Percentiles rank a stretch among this genome's conserved stretches.
Evolutionary conservation across 306 rosid genomes (phyloP).

Genomic region (Cucurbita moschata): DNA sequence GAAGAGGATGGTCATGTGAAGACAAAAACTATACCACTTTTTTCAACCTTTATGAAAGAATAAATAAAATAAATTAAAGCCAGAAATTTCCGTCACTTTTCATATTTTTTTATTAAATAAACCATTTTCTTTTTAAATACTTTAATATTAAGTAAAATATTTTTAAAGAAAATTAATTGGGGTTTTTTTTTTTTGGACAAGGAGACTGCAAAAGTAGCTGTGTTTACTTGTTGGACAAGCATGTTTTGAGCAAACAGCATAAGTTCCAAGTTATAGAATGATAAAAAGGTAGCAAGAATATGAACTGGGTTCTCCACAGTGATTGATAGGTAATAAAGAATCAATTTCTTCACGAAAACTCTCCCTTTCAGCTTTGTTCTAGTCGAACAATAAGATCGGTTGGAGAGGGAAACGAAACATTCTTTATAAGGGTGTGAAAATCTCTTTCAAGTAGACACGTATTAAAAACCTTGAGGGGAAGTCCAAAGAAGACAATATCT

Average conservation of each 20-base stretch:
- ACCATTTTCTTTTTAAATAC: not conserved
- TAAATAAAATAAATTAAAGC: too few species aligned
- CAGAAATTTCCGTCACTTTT: slow-evolving; percentile 5
- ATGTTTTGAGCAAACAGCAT: slow-evolving; percentile 1
- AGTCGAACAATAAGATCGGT: not conserved
- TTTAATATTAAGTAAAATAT: not conserved
- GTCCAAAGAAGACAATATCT: too few species aligned
- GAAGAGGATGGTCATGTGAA: not conserved
- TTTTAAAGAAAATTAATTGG: too few species aligned
- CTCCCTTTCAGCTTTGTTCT: not conserved
- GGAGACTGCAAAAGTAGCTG: not conserved
- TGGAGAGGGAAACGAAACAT: too few species aligned
- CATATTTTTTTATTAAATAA: not conserved
- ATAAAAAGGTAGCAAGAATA: not conserved
- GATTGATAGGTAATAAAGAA: not conserved
- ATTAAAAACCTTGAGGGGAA: too few species aligned
- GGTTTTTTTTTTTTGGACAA: too few species aligned
- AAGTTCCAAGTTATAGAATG: not conserved
- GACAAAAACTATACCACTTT: slow-evolving; percentile 6
- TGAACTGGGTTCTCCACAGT: slow-evolving; percentile 7
- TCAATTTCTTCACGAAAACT: not conserved
- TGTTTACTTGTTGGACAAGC: slow-evolving; percentile 1
- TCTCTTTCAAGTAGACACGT: too few species aligned
- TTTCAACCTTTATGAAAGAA: not conserved
- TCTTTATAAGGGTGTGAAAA: too few species aligned